Evolutionary conservation across 73 alveolate species (phyloP).

Genomic region (Stentor roeselii): DNA sequence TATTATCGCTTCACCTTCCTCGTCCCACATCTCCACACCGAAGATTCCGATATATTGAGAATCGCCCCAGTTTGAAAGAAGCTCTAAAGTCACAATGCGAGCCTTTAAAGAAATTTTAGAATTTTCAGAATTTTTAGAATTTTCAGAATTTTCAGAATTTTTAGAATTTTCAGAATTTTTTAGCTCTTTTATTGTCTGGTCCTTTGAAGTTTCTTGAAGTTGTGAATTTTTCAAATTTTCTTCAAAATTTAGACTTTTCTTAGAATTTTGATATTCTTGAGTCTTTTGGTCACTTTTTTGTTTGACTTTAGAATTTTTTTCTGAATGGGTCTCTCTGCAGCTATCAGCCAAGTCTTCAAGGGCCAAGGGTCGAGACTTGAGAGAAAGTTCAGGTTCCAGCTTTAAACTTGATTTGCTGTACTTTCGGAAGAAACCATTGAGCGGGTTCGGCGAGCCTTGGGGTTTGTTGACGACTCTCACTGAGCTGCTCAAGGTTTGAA

Average conservation of each 20-base stretch:
- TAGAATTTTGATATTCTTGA: no score
- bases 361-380: background rate
- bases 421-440: background rate
- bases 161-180: no score
- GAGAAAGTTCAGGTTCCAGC: background rate
- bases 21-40: conserved; percentile 75
- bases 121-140: no score
- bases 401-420: background rate
- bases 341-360: background rate
- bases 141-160: no score
- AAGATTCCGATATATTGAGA: conserved; percentile 68
- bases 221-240: no score
- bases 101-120: no score
- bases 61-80: conserved; percentile 87
- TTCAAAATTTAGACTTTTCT: no score
- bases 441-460: background rate
- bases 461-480: background rate
- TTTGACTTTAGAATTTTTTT: no score
- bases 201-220: no score
- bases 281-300: no score
- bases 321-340: no score
- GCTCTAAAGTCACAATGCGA: conserved; percentile 39
- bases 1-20: conserved; percentile 51
- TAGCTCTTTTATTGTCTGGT: background rate
- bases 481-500: background rate